Evolutionary conservation across 108 stramenopile genomes (phyloP).

Genomic region (Cyclotella kingstonii): DNA sequence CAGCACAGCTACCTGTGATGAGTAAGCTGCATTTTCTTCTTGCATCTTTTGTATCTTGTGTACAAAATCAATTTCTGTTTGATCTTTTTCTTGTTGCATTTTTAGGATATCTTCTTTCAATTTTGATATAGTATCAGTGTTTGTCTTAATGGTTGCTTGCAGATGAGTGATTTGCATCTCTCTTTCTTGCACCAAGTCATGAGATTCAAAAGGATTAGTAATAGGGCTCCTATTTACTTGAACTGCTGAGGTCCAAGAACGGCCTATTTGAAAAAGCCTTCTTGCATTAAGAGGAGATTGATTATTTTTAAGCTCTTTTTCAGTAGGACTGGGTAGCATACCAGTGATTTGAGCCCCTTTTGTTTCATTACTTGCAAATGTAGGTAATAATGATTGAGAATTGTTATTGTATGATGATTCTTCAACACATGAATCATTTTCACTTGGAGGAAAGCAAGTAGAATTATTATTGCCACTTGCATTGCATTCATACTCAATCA

Average conservation of each 20-base stretch:
- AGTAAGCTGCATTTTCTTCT: constrained; percentile 24
- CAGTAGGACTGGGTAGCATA: not conserved
- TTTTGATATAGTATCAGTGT: constrained; percentile 24
- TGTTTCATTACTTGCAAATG: not conserved
- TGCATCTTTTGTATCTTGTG: constrained; percentile 9
- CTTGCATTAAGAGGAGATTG: not conserved
- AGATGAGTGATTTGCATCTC: constrained; percentile 24
- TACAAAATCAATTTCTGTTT: not conserved
- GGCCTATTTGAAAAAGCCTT: constrained; percentile 8
- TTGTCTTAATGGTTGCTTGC: constrained; percentile 18
- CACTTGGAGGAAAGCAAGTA: too few relatives aligned
- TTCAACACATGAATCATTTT: too few relatives aligned
- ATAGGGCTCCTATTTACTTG: not conserved
- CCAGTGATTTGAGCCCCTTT: not conserved
- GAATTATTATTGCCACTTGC: not conserved
- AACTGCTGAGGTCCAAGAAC: constrained; percentile 11
- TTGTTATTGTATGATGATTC: too few relatives aligned
- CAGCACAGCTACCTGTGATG: constrained; percentile 25
- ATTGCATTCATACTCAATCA: constrained; percentile 6
- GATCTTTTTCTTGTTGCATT: constrained; percentile 26
- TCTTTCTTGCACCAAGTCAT: constrained; percentile 13
- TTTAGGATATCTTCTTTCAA: constrained; percentile 27
- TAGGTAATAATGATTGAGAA: too few relatives aligned
- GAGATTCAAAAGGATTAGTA: not conserved
- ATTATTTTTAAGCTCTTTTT: not conserved